These are phyloP conservation scores for Urostyla sp. DNA, from an alignment of 73 alveolate genomes.

Conservation along the genomic window DNA sequence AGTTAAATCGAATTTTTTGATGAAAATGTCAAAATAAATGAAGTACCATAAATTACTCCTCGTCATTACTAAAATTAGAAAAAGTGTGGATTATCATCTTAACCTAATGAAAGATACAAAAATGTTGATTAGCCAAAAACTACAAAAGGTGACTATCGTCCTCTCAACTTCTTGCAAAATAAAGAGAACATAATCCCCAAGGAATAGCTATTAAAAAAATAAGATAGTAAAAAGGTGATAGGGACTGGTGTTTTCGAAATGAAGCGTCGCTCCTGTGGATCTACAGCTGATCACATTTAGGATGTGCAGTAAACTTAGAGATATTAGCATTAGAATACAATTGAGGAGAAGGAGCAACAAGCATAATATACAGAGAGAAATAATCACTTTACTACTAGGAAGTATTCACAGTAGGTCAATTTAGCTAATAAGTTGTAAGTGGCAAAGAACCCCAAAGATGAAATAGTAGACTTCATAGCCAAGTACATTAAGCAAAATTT, in stretches of 20 bases:
- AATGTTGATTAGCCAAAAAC: not conserved
- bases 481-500: conserved; percentile 58
- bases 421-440: conserved; percentile 1
- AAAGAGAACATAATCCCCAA: no score
- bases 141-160: no score
- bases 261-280: conserved; percentile 26
- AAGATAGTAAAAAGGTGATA: no score
- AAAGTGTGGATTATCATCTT: not conserved
- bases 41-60: conserved; percentile 40
- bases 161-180: no score
- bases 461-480: conserved; percentile 53
- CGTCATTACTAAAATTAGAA: conserved; percentile 33
- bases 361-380: not conserved
- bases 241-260: conserved; percentile 31
- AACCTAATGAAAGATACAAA: conserved; percentile 27
- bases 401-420: conserved; percentile 1
- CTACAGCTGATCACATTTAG: not conserved
- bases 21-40: conserved; percentile 36
- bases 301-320: not conserved
- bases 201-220: no score
- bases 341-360: not conserved
- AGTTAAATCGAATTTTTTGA: conserved; percentile 27
- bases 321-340: not conserved
- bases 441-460: conserved; percentile 36
- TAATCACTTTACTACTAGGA: not conserved